These are phyloP conservation scores for Eimeria acervulina DNA, from an alignment of 169 alveolate genomes.

Conservation along the genomic window DNA sequence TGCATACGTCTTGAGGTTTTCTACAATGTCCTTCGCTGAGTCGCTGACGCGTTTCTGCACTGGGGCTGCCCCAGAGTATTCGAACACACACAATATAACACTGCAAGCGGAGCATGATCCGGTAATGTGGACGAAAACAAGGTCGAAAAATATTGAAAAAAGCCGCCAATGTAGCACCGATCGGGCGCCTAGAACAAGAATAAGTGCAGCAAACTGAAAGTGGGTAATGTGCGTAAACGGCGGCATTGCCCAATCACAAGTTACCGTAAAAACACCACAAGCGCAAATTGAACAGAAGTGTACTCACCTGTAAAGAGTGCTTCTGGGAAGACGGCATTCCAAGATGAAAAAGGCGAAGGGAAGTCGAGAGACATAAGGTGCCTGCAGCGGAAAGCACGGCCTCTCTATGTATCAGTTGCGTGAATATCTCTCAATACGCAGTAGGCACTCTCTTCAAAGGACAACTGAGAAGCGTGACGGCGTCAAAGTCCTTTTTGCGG, in stretches of 20 bases:
- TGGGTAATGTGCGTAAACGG: not conserved
- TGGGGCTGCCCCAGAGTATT: slow-evolving; percentile 57
- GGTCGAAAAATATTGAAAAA: not conserved
- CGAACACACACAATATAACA: not conserved
- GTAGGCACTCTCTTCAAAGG: not conserved
- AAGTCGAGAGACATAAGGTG: slow-evolving; percentile 83
- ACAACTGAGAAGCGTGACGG: not conserved
- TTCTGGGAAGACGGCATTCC: slow-evolving; percentile 78
- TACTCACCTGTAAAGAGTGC: slow-evolving; percentile 69
- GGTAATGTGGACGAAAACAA: not conserved
- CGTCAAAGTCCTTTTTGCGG: not conserved
- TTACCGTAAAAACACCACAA: not conserved
- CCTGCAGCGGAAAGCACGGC: slow-evolving; percentile 43
- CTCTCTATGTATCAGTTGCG: not conserved
- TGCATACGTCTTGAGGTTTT: slow-evolving; percentile 72
- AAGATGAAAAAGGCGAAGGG: slow-evolving; percentile 64
- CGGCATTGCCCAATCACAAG: not conserved
- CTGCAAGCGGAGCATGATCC: not conserved
- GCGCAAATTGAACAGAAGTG: too few species aligned
- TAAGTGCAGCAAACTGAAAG: not conserved
- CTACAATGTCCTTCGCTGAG: slow-evolving; percentile 32
- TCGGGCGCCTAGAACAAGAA: not conserved
- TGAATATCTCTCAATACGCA: not conserved
- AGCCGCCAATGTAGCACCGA: not conserved
- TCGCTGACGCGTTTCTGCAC: slow-evolving; percentile 72